Evolutionary conservation across 2,329 filamentous ascomycete genomes (phyloP), one percentile per base, ranked within the genome.

Genomic region (Pseudopithomyces maydicus): DNA sequence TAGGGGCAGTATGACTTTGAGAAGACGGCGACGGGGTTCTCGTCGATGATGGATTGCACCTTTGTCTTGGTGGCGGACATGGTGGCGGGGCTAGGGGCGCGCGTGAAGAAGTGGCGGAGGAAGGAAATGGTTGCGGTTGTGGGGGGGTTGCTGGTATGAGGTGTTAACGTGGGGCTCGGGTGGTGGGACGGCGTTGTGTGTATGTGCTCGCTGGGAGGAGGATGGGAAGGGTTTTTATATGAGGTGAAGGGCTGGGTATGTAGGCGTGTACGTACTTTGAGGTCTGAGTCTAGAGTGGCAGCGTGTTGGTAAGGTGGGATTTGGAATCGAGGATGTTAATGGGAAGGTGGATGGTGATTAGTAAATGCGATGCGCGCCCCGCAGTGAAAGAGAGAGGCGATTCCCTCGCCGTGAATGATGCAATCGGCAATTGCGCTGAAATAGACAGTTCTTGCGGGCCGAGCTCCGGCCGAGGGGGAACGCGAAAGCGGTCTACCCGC

Each of bases 1-100:
- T 96, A 96, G 12, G 93, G 92, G 85, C 95, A 99, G 82, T 92
- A 97, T 15, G 89, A 91, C 83, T 99, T 99, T 80, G 90, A 93
- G 85, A 99, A 99, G 76, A 99, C 91, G 70, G 95, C 88, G 77
- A 97, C 92, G 70, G 87, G 80, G 81, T 97, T 95, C 74, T 93
- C 88, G 79, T 95, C 87, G 78, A 98, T 97, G 80, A 97, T 88
- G 72, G 82, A 78, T 79, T 97, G 87, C 60, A 90, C 91, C 80
- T 96, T 96, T 63, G 85, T 83, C 80, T 90, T 91, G 73, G 91
- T 90, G 75, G 90, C 86, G 73, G 91, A 88, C 90, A 96, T 96
- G 71, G 80, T 85, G 79, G 85, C 82, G 68, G 89, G 82, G 59
- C 78, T 82, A 65, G 82, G 74, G 61, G 81, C 74, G 65, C 79